Base-by-base conservation (phyloP, 1,284 basidiomycete genomes). In the Athelia sp. region DNA sequence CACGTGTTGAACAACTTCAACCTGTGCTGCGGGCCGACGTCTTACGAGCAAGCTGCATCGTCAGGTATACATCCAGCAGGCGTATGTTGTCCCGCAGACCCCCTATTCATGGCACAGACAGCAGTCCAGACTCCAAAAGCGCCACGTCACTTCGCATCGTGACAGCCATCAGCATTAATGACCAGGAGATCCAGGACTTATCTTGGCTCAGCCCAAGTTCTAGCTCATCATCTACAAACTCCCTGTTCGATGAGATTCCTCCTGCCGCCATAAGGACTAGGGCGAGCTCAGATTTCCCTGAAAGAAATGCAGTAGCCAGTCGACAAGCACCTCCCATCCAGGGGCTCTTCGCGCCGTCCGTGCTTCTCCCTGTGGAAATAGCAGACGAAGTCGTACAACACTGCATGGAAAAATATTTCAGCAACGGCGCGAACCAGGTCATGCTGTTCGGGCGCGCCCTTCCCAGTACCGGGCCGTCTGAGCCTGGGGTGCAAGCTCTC, bases 371-470 rank as follows among this genome's bases (percentile, higher is more conserved):
- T 3, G 56, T 61, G 17, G 74, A 75, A 32, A 62, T 84, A 4
- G 78, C 79, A 3, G 64, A 75, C 19, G 60, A 69, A 2, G 67
- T 84, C n/a, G 62, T 75, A 48, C 61, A 65, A 13, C 75, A 75
- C 48, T 86, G 84, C 64, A 70, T 81, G 61, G 61, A 65, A 4
- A 72, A 71, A 4, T 89, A 84, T 61, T 89, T 90, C 59, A 60
- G 61, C 4, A 62, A 62, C 19, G 67, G 68, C 40, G 69, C 76
- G 40, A 87, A 90, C 58, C 87, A 90, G 61, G 74, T 87, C 49
- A 90, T 90, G 89, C 74, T 90, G 13, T 91, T 91, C 57, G 82
- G 80, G 46, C 76, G 80, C 38, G 68, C 63, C 58, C 59, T 38
- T 50, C 58, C 17, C 50, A 52, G 21, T 34, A 45, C 34, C 52